phyloP scores from a whole-genome alignment of 805 yeast genomes.

The Hanseniaspora vineae region DNA sequence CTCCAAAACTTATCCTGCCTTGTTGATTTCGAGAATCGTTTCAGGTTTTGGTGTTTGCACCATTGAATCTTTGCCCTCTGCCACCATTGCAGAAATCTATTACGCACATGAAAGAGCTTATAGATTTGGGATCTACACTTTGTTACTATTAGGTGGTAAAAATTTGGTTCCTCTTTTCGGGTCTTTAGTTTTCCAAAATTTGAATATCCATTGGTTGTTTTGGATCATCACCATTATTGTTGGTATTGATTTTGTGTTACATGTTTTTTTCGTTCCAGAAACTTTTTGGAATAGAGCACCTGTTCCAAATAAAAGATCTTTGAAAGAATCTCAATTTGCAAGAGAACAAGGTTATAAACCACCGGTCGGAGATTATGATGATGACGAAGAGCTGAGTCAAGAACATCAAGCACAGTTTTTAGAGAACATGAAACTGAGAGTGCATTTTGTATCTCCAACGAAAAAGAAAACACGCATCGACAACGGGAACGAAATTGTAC shows the following conservation, averaged over 20 bases:
- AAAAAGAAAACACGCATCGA: neutral
- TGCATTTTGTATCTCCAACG: constrained; percentile 1
- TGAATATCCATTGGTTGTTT: constrained; percentile 47
- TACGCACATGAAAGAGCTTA: constrained; percentile 51
- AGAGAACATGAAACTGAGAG: neutral
- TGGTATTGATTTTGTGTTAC: constrained; percentile 31
- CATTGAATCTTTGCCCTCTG: constrained; percentile 45
- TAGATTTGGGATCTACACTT: constrained; percentile 43
- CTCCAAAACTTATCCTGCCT: constrained; percentile 33
- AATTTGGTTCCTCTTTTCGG: constrained; percentile 45
- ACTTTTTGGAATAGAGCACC: constrained; percentile 52
- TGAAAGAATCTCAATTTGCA: constrained; percentile 36
- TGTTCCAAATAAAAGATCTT: constrained; percentile 33
- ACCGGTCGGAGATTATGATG: neutral
- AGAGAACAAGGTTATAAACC: constrained; percentile 23
- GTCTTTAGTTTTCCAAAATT: constrained; percentile 35
- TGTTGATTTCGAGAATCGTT: constrained; percentile 45
- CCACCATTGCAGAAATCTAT: constrained; percentile 49
- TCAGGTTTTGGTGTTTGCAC: constrained; percentile 52
- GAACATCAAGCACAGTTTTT: neutral
- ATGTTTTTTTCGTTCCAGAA: constrained; percentile 47
- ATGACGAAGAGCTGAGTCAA: neutral
- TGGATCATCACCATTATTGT: constrained; percentile 44
- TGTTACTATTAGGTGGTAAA: constrained; percentile 48
- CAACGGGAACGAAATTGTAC: neutral